Evolutionary conservation across 257 asterid species (phyloP), one percentile per base, ranked within the genome.

Genomic region (Capsicum pubescens): DNA sequence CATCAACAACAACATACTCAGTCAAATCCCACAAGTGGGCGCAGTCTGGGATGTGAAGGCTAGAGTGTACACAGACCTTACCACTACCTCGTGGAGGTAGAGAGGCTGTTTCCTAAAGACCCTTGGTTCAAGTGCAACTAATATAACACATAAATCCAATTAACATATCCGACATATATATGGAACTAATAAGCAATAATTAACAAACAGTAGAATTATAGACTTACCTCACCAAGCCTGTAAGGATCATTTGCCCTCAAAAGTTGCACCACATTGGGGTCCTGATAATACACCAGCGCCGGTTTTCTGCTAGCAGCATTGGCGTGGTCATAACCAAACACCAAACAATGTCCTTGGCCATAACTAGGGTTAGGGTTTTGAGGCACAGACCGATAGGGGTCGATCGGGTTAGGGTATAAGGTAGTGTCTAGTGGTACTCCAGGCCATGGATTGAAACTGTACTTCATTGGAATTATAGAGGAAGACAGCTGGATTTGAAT

Each of bases 341-440:
- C 3, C 46, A 83, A 42, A n/a, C 19, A 35, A 13, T n/a, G 64
- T 19, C 6, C 82, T 21, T 61, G 83, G 69, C 55, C 7, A 19
- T 48, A 12, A 60, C 12, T 21, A 83, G 68, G 83, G 46, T 63
- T 85, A 87, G 90, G 90, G 87, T 74, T 83, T 80, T 64, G 85
- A 60, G 84, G 15, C 35, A 55, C 88, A 77, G 56, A 59, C 15
- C 63, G 86, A 67, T 70, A 21, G 21, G 48, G 3, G 12, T 63
- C 13, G 3, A 16, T 2, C 39, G 16, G 79, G 83, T 26, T 52
- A 10, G 63, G 66, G 60, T 48, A 35, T 9, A 19, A 36, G 35
- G 72, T 67, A 12, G 78, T 84, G 77, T 46, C 81, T 35, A 46
- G 84, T n/a, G 50, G 83, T 21, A 71, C 46, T 48, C 66, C 60